Evolutionary conservation across 805 yeast genomes (phyloP), one percentile per base, ranked within the genome.

Genomic region (Hanseniaspora nectarophila): DNA sequence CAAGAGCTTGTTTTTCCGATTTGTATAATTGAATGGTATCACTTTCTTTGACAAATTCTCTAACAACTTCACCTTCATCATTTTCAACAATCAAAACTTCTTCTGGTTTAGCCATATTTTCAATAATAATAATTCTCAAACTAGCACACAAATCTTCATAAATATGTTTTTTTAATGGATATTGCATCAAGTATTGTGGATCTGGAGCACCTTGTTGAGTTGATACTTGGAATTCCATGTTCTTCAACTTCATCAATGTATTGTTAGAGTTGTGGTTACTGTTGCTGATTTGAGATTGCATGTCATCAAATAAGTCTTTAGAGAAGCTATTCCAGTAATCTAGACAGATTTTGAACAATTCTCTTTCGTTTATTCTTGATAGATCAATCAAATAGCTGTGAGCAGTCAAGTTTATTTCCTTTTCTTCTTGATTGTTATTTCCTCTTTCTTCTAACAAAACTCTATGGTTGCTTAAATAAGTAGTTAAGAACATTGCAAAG

Each of bases 51-150:
- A 90, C 96, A 58, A 90, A 89, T 63, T 90, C 97, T 63, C 99
- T 80, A 43, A 92, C 98, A 66, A 92, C 90, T 70, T 92, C 98
- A 60, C 98, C 98, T 70, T 92, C 99, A 68, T 92, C 99, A 65
- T 90, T 90, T 68, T 92, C 97, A 47, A 89, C 97, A 70, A 92
- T 79, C 54, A 92, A 74, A 52, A 92, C 98, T 70, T 92, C 99
- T 68, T 92, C 98, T 3, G 99, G 99, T 66, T 95, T 81, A 1
- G 86, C 98, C 98, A 92, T 92, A 61, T 85, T 85, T 68, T 89
- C 97, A 61, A 92, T 92, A 63, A 92, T 82, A n/a, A 94, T 95
- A 55, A 83, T 72, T 68, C 99, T 80, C 61, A 92, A 74, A 62
- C 81, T 81, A 4, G 96, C 81, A 59, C 92, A 75, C 40, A 92